phyloP scores from a whole-genome alignment of 2,329 filamentous ascomycete species.

The Stagonosporopsis chrysanthemi region DNA sequence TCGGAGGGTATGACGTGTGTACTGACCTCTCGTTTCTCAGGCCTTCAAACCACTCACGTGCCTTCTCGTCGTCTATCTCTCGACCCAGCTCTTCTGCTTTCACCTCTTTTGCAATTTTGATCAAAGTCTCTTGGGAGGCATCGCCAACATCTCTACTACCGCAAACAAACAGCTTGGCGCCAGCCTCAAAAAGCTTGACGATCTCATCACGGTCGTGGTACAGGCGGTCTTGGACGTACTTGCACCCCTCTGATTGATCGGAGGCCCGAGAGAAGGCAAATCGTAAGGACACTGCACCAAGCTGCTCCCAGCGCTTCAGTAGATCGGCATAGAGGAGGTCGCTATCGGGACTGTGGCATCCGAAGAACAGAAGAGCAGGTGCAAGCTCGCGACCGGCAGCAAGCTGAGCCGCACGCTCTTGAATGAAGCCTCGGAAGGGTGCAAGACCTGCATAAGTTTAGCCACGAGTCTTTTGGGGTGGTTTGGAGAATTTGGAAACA shows the following conservation, averaged over 20 bases:
- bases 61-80: constrained; percentile 50
- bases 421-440: constrained; percentile 54
- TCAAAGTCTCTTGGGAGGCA: constrained; percentile 52
- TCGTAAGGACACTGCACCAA: constrained; percentile 67
- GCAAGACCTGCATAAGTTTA: constrained; percentile 47
- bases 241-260: constrained; percentile 56
- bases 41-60: constrained; percentile 56
- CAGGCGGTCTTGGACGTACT: constrained; percentile 63
- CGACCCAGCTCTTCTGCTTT: constrained; percentile 50
- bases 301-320: constrained; percentile 65
- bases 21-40: constrained; percentile 53
- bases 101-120: constrained; percentile 54
- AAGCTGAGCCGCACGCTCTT: constrained; percentile 52
- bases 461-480: background rate
- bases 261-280: constrained; percentile 64
- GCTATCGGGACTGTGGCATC: constrained; percentile 62
- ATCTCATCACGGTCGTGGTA: constrained; percentile 57
- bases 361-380: constrained; percentile 70
- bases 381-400: constrained; percentile 62
- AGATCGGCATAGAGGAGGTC: constrained; percentile 69
- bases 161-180: constrained; percentile 70
- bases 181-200: constrained; percentile 55
- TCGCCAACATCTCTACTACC: constrained; percentile 61
- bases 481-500: background rate
- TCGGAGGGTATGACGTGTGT: no score